A percentile compares a stretch with the other conserved stretches of the same genome.
Evolutionary conservation across 257 asterid species (phyloP).

Genomic region (Knoxia roxburghii): DNA sequence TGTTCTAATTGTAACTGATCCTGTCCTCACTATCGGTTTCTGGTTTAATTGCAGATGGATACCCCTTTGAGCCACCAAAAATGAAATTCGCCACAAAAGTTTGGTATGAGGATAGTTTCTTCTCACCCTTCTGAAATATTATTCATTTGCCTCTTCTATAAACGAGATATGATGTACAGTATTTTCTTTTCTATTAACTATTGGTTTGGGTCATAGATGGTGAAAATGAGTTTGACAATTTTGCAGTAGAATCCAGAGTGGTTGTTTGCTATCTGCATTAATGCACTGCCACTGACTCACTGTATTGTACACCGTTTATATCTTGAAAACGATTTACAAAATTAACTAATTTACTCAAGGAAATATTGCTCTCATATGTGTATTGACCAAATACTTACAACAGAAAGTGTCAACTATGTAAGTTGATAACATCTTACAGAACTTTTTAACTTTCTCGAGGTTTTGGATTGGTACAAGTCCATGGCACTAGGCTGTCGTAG

Average conservation of each 20-base stretch:
- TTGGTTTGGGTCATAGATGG: neutral
- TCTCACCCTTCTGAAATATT: neutral
- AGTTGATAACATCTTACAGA: neutral
- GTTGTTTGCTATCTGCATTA: neutral
- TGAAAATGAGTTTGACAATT: neutral
- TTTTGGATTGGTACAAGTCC: neutral
- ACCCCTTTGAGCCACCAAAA: slow-evolving; percentile 96
- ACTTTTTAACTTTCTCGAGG: neutral
- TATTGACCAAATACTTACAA: neutral
- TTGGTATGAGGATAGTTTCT: slow-evolving; percentile 55
- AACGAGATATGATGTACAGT: too few species aligned
- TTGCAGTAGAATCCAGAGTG: neutral
- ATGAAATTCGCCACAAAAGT: slow-evolving; percentile 92
- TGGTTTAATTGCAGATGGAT: slow-evolving; percentile 64
- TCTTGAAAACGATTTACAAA: neutral
- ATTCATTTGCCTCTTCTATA: neutral
- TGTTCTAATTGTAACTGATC: neutral
- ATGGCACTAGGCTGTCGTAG: neutral
- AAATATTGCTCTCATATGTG: neutral
- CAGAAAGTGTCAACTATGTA: neutral
- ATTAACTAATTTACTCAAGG: neutral
- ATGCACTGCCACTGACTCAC: neutral
- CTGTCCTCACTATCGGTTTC: neutral
- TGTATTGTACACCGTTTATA: neutral
- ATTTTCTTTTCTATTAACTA: neutral